These are phyloP conservation scores for Yamadazyma friedrichii DNA, from an alignment of 1,139 yeast genomes.

Conservation along the genomic window DNA sequence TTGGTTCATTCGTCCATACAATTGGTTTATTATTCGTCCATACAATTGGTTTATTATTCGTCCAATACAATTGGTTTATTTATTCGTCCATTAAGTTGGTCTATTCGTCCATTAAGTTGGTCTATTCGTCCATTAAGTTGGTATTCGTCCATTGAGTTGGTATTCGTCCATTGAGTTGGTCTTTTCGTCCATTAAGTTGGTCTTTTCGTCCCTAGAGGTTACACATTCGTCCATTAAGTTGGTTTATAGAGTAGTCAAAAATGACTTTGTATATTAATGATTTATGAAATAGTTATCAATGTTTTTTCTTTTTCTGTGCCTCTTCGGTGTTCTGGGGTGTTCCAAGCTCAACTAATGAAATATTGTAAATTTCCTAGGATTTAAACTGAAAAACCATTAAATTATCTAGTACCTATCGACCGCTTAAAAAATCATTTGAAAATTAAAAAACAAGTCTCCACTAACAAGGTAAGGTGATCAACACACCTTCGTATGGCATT, in stretches of 20 bases:
- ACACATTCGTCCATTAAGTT: constrained; percentile 13
- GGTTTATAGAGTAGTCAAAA: constrained; percentile 5
- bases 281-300: background rate
- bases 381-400: too few relatives aligned
- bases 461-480: too few relatives aligned
- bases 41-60: background rate
- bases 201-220: background rate
- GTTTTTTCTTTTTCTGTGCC: background rate
- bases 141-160: background rate
- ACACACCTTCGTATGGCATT: background rate
- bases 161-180: background rate
- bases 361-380: too few relatives aligned
- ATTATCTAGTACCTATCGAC: too few relatives aligned
- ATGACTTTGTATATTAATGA: constrained; percentile 4
- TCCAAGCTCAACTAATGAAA: too few relatives aligned
- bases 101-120: background rate
- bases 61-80: background rate
- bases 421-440: too few relatives aligned
- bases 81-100: too few relatives aligned
- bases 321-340: background rate
- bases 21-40: constrained; percentile 4
- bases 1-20: constrained; percentile 7
- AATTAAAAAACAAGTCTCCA: too few relatives aligned
- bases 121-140: background rate
- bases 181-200: constrained; percentile 9